A percentile compares a stretch with the other conserved stretches of the same genome.
Conservation (phyloP, 73 alveolate genomes). For the Tetrahymena malaccensis region DNA sequence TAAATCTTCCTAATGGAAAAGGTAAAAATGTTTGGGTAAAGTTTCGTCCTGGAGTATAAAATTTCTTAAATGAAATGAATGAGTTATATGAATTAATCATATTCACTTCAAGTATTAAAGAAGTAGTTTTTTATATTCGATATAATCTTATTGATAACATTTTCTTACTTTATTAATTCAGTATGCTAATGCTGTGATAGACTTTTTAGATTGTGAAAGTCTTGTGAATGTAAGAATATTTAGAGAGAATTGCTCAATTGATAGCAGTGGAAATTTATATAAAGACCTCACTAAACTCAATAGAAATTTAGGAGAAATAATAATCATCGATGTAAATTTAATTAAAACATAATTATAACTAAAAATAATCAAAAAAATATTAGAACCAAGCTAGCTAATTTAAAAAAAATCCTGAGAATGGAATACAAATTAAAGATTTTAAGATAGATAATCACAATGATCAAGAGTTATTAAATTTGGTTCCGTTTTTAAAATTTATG, state of each 20-base stretch:
- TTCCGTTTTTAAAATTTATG: neutral
- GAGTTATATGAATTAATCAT: neutral
- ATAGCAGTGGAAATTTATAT: neutral
- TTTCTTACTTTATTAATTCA: neutral
- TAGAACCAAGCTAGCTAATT: neutral
- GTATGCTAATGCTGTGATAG: neutral
- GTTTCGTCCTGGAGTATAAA: neutral
- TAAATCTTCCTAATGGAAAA: neutral
- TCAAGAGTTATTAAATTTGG: neutral
- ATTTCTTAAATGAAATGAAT: neutral
- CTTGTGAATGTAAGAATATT: neutral
- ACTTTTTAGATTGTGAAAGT: neutral
- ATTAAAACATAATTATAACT: neutral
- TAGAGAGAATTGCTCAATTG: neutral
- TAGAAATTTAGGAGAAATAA: neutral
- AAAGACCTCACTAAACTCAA: neutral
- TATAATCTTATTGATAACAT: neutral
- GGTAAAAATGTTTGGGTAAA: neutral
- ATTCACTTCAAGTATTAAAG: neutral
- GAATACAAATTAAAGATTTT: neutral
- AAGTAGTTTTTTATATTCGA: neutral
- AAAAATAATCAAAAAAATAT: neutral
- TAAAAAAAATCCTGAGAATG: neutral
- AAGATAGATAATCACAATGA: neutral
- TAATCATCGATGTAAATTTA: neutral